phyloP scores from a whole-genome alignment of 495 filamentous ascomycete species.

The Penicillium dipodomyicola region DNA sequence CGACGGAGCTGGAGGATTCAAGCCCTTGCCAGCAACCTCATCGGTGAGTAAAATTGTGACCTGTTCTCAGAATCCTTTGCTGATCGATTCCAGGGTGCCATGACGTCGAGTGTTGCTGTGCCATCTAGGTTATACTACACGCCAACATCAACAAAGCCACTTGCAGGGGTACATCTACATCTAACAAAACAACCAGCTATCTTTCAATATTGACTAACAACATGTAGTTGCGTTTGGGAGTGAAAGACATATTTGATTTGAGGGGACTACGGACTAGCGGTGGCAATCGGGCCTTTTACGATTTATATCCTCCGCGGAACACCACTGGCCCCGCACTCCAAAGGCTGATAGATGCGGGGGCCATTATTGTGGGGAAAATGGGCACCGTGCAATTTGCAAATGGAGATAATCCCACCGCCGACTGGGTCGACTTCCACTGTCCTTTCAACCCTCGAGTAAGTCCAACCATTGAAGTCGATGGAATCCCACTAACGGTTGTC shows the following conservation, averaged over 20 bases:
- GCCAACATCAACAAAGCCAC: slow-evolving; percentile 27
- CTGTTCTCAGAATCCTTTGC: not conserved
- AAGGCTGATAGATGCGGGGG: slow-evolving; percentile 42
- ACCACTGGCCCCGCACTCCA: slow-evolving; percentile 36
- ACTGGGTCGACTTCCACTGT: slow-evolving; percentile 43
- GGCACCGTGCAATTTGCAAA: slow-evolving; percentile 48
- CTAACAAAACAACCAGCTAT: not conserved
- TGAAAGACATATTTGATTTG: slow-evolving; percentile 49
- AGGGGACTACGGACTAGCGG: slow-evolving; percentile 41
- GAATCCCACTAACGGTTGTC: not conserved
- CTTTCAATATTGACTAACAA: not conserved
- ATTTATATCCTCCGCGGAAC: slow-evolving; percentile 33
- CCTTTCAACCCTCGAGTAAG: slow-evolving; percentile 42
- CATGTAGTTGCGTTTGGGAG: slow-evolving; percentile 31
- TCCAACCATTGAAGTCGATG: not conserved
- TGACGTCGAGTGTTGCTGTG: slow-evolving; percentile 34
- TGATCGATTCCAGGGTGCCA: slow-evolving; percentile 15
- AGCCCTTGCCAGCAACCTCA: slow-evolving; percentile 36
- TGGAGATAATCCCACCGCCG: slow-evolving; percentile 35
- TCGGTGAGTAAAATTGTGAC: slow-evolving; percentile 19
- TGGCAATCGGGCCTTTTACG: slow-evolving; percentile 42
- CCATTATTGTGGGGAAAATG: slow-evolving; percentile 49
- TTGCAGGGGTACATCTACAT: slow-evolving; percentile 29
- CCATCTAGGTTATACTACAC: slow-evolving; percentile 45
- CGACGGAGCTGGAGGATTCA: slow-evolving; percentile 37